A percentile compares a stretch with the other conserved stretches of the same genome.
Conservation (phyloP, 345 rosid species). For the Sisymbrium altissimum region DNA sequence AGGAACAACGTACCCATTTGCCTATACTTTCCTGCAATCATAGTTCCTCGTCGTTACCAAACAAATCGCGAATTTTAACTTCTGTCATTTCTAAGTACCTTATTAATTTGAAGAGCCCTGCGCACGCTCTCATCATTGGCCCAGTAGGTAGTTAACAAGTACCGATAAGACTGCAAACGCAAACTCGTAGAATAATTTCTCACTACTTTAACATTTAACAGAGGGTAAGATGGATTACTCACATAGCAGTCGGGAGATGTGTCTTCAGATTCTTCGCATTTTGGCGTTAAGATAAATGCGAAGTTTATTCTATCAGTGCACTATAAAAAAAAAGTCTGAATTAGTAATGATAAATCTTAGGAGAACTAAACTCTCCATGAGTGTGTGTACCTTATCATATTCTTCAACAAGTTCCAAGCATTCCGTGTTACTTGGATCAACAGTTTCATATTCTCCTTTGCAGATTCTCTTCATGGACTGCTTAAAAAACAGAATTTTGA, state of each 20-base stretch:
- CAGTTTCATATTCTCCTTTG: constrained; percentile 15
- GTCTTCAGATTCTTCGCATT: constrained; percentile 30
- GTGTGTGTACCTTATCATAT: constrained; percentile 29
- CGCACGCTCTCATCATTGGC: constrained; percentile 31
- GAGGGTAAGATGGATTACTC: constrained; percentile 12
- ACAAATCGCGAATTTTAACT: not conserved
- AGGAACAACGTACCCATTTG: constrained; percentile 22
- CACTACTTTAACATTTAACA: constrained; percentile 23
- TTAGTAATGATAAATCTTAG: not conserved
- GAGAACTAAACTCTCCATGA: constrained; percentile 18
- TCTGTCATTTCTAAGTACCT: constrained; percentile 9
- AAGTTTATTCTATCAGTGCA: not conserved
- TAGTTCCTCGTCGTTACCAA: not conserved
- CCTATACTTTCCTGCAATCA: constrained; percentile 22
- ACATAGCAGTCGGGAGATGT: constrained; percentile 24
- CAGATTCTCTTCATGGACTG: constrained; percentile 28
- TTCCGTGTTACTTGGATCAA: constrained; percentile 21
- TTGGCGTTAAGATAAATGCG: not conserved
- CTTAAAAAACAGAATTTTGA: not conserved
- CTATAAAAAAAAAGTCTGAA: not conserved
- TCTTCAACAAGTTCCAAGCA: constrained; percentile 19
- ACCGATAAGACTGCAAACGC: constrained; percentile 16
- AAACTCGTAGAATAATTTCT: constrained; percentile 9
- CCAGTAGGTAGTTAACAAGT: constrained; percentile 17
- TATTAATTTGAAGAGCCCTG: constrained; percentile 9